phyloP scores from a whole-genome alignment of 2,329 filamentous ascomycete genomes.

The Fusarium sp. region DNA sequence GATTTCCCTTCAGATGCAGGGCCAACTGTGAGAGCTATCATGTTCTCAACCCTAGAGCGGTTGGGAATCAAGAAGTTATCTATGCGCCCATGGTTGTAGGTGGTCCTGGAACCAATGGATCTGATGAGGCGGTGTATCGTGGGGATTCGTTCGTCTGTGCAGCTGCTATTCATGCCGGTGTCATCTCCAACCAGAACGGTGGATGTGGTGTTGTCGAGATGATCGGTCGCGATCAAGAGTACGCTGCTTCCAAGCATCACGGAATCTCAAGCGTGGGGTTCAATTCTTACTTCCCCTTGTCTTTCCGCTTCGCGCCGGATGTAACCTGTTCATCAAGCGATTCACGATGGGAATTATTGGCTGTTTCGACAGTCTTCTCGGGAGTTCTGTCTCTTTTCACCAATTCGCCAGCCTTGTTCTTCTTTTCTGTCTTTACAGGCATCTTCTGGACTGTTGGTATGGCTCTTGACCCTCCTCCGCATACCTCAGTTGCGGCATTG shows the following conservation, averaged over 20 bases:
- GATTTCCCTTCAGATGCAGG: slow-evolving; percentile 79
- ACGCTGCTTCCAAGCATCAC: slow-evolving; percentile 71
- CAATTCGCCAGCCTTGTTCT: slow-evolving; percentile 81
- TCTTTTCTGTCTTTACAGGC: slow-evolving; percentile 82
- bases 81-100: slow-evolving; percentile 76
- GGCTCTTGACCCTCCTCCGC: slow-evolving; percentile 84
- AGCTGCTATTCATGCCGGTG: slow-evolving; percentile 84
- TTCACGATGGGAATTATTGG: slow-evolving; percentile 84
- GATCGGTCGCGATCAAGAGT: slow-evolving; percentile 74
- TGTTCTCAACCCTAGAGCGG: slow-evolving; percentile 77
- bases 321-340: slow-evolving; percentile 78
- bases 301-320: slow-evolving; percentile 77
- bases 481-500: slow-evolving; percentile 73
- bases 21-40: slow-evolving; percentile 75
- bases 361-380: slow-evolving; percentile 83
- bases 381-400: slow-evolving; percentile 84
- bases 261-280: slow-evolving; percentile 83
- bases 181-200: slow-evolving; percentile 76
- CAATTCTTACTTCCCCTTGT: slow-evolving; percentile 88
- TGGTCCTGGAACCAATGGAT: slow-evolving; percentile 63
- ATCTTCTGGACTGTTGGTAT: slow-evolving; percentile 92
- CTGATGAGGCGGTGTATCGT: slow-evolving; percentile 73
- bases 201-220: slow-evolving; percentile 85
- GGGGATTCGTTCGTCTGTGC: slow-evolving; percentile 91
- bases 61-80: slow-evolving; percentile 74